These are phyloP conservation scores for Barnettozyma vustinii DNA, from an alignment of 805 yeast genomes.

Conservation along the genomic window DNA sequence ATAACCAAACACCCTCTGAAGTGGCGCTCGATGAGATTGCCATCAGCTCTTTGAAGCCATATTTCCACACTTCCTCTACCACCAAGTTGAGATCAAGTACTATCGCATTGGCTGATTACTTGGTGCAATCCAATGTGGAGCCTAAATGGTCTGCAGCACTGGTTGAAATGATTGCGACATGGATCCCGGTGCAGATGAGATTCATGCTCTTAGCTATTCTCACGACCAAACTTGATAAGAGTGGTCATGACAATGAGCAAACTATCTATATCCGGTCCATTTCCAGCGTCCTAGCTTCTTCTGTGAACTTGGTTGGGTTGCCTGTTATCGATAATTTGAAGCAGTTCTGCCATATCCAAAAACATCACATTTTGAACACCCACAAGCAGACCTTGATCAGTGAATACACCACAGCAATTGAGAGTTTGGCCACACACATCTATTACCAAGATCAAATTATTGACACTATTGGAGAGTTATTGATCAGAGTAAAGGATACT, in stretches of 20 bases:
- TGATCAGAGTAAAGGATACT: conserved; percentile 34
- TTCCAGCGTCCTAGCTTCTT: conserved; percentile 62
- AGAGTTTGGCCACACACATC: conserved; percentile 67
- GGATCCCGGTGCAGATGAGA: conserved; percentile 77
- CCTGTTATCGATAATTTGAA: conserved; percentile 77
- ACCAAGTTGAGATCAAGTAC: conserved; percentile 57
- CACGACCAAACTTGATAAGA: conserved; percentile 29
- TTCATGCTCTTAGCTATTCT: conserved; percentile 55
- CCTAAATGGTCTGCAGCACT: conserved; percentile 50
- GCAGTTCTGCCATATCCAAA: conserved; percentile 48
- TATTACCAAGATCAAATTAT: conserved; percentile 84
- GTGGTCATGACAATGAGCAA: conserved; percentile 18
- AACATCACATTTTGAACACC: conserved; percentile 22
- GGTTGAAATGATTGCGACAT: conserved; percentile 60
- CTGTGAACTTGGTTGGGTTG: conserved; percentile 80
- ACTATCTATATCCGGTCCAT: conserved; percentile 38
- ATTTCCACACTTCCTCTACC: conserved; percentile 59
- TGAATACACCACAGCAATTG: conserved; percentile 53
- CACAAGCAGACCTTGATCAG: conserved; percentile 28
- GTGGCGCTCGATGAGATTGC: conserved; percentile 28
- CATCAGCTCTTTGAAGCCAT: conserved; percentile 42
- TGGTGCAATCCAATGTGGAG: conserved; percentile 31
- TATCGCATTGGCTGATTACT: conserved; percentile 42
- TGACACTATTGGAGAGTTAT: conserved; percentile 71
- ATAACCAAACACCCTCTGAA: conserved; percentile 11